These are phyloP conservation scores for Magnusiomyces fungicola DNA, from an alignment of 1,139 yeast genomes.

Conservation along the genomic window DNA sequence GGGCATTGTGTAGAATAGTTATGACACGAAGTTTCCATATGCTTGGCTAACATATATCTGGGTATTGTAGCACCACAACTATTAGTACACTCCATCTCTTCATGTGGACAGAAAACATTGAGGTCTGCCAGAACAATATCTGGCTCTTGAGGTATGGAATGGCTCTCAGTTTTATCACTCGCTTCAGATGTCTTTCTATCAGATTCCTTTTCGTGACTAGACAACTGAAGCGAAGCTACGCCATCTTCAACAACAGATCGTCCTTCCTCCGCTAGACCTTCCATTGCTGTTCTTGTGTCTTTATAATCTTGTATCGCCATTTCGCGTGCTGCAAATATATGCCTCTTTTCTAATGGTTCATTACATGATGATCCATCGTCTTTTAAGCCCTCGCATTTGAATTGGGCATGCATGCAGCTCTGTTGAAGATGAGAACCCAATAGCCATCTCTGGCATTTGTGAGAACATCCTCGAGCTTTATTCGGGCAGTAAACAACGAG, in stretches of 20 bases:
- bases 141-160: background rate
- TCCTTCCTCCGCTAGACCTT: slow-evolving; percentile 1
- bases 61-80: slow-evolving; percentile 20
- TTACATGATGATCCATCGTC: slow-evolving; percentile 9
- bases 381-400: slow-evolving; percentile 33
- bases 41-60: slow-evolving; percentile 16
- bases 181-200: too few relatives aligned
- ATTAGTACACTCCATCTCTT: slow-evolving; percentile 18
- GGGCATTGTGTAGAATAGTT: slow-evolving; percentile 32
- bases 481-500: slow-evolving; percentile 52
- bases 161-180: background rate
- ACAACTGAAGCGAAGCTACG: too few relatives aligned
- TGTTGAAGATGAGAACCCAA: slow-evolving; percentile 44
- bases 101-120: slow-evolving; percentile 18
- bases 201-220: too few relatives aligned
- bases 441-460: slow-evolving; percentile 57
- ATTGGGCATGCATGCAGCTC: slow-evolving; percentile 48
- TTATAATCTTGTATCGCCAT: background rate
- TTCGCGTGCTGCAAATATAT: slow-evolving; percentile 4
- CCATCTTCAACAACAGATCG: too few relatives aligned
- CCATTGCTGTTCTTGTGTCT: slow-evolving; percentile 2
- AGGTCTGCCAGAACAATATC: background rate
- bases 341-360: slow-evolving; percentile 9
- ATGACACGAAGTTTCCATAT: slow-evolving; percentile 17
- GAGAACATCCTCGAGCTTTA: slow-evolving; percentile 47